Evolutionary conservation across 352 stramenopile species (phyloP).

Genomic region (Globisporangium nunn): DNA sequence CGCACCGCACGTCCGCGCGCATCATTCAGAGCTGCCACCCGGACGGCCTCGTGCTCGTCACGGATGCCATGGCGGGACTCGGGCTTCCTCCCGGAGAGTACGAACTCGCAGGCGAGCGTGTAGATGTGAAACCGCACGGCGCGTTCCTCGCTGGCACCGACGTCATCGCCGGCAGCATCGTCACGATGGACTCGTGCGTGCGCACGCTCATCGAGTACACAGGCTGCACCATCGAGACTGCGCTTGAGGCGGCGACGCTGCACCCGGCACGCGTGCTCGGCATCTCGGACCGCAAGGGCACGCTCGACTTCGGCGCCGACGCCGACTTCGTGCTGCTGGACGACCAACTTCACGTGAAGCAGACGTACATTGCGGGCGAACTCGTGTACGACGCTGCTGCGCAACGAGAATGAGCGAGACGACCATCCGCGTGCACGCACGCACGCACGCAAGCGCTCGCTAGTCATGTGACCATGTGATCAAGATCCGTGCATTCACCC

Average conservation of each 20-base stretch:
- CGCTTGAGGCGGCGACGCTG: conserved; percentile 62
- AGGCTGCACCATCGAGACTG: conserved; percentile 65
- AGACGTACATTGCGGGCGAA: conserved; percentile 70
- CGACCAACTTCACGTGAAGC: conserved; percentile 51
- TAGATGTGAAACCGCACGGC: conserved; percentile 40
- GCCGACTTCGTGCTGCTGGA: conserved; percentile 85
- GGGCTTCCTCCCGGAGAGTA: conserved; percentile 63
- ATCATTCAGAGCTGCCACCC: conserved; percentile 83
- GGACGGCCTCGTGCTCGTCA: conserved; percentile 73
- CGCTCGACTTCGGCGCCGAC: conserved; percentile 61
- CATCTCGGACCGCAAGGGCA: conserved; percentile 52
- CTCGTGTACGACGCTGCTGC: conserved; percentile 33
- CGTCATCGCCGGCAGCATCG: conserved; percentile 81
- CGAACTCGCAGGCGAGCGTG: conserved; percentile 62
- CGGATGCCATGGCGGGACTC: conserved; percentile 80
- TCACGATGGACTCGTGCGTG: conserved; percentile 80
- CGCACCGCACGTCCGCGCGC: conserved; percentile 61
- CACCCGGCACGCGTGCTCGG: conserved; percentile 71
- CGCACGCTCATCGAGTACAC: conserved; percentile 78
- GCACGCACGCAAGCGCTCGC: too few species aligned
- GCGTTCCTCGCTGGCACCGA: conserved; percentile 60
- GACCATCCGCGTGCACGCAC: too few species aligned
- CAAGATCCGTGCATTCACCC: conserved; percentile 1
- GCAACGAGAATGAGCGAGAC: neutral
- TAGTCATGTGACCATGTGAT: neutral